phyloP scores from a whole-genome alignment of 257 asterid species.

The Penstemon newberryi region DNA sequence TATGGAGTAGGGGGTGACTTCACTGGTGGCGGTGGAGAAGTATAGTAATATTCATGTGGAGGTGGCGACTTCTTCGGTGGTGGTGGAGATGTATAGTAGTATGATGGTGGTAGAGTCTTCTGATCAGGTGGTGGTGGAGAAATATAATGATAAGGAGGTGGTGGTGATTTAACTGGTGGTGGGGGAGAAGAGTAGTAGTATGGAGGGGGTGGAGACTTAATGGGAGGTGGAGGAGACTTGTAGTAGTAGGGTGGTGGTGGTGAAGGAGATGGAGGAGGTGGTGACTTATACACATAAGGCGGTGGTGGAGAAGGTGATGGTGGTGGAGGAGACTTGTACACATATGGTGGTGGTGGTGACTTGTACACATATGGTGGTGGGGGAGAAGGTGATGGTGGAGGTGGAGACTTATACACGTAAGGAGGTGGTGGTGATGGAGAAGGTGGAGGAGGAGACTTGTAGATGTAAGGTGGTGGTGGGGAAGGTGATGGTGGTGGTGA shows the following conservation, averaged over 20 bases:
- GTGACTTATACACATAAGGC: conserved; percentile 16
- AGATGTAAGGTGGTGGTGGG: conserved; percentile 27
- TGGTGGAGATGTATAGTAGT: conserved; percentile 13
- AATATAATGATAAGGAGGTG: conserved; percentile 21
- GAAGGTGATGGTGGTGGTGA: conserved; percentile 17
- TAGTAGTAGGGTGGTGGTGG: conserved; percentile 16
- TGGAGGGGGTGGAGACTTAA: background rate
- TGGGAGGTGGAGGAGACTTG: background rate
- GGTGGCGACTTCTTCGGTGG: conserved; percentile 15
- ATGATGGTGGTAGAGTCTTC: conserved; percentile 13
- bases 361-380: conserved; percentile 15
- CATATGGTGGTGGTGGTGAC: conserved; percentile 26
- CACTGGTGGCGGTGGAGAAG: conserved; percentile 20
- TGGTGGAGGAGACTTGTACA: conserved; percentile 18
- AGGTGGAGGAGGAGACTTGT: conserved; percentile 28
- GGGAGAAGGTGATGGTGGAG: background rate
- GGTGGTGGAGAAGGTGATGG: conserved; percentile 19
- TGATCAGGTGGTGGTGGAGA: conserved; percentile 28
- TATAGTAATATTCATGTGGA: conserved; percentile 1
- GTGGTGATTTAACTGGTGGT: conserved; percentile 14
- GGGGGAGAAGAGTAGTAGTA: conserved; percentile 15
- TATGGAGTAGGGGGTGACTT: conserved; percentile 23
- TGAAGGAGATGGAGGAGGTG: conserved; percentile 23
- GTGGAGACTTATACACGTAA: background rate
- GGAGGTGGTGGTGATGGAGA: conserved; percentile 17